Evolutionary conservation across 352 stramenopile genomes (phyloP).

Genomic region (Globisporangium cederbergense): DNA sequence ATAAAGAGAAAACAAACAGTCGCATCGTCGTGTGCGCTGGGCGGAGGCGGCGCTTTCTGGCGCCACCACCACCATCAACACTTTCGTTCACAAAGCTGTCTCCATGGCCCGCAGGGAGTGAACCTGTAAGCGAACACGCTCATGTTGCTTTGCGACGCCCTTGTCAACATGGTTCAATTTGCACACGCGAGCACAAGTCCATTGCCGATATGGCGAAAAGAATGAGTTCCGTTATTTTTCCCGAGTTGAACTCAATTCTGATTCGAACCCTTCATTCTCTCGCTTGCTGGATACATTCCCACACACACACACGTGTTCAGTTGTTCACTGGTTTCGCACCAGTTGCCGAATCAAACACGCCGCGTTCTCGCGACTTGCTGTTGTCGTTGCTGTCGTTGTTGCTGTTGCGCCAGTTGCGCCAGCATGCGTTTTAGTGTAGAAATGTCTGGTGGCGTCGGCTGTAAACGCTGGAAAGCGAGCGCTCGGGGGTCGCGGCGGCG

Average conservation of each 20-base stretch:
- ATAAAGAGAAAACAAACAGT: too few species aligned
- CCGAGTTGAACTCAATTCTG: background rate
- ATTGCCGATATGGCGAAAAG: background rate
- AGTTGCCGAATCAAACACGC: conserved; percentile 12
- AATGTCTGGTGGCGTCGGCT: conserved; percentile 24
- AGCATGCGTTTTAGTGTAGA: conserved; percentile 23
- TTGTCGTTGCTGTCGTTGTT: background rate
- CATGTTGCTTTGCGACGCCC: background rate
- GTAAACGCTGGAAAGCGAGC: conserved; percentile 34
- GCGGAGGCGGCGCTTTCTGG: too few species aligned
- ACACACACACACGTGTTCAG: background rate
- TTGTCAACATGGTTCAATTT: background rate
- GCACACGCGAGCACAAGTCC: background rate
- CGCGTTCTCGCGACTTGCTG: conserved; percentile 12
- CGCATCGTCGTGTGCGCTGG: background rate
- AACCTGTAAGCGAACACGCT: background rate
- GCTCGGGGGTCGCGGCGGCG: conserved; percentile 40
- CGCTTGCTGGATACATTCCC: background rate
- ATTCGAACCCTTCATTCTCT: background rate
- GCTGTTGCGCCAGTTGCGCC: background rate
- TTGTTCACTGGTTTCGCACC: conserved; percentile 6
- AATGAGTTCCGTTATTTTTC: background rate
- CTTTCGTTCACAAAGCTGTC: background rate
- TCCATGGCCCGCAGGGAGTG: background rate
- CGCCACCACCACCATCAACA: background rate